Conservation (phyloP, 148 eudicot species). For the Rhododendron mucronatum region DNA sequence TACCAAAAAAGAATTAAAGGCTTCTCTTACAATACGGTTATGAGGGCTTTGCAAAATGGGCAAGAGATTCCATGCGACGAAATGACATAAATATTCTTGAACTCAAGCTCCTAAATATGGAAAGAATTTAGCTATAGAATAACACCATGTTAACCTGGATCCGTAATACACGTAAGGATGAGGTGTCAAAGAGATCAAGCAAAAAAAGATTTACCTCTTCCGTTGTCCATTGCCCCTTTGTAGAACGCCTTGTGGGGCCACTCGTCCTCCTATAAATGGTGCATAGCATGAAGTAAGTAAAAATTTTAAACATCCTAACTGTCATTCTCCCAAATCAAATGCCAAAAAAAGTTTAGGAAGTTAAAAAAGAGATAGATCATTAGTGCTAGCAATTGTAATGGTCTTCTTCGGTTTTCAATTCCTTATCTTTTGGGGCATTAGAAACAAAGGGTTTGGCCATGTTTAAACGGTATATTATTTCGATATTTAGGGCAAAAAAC, state of each 20-base stretch:
- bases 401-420: neutral
- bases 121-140: neutral
- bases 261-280: slow-evolving; percentile 66
- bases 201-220: slow-evolving; percentile 59
- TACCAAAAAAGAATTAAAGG: neutral
- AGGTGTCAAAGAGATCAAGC: neutral
- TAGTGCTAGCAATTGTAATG: neutral
- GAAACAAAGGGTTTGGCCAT: slow-evolving; percentile 1
- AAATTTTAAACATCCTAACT: neutral
- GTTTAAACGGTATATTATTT: neutral
- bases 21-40: neutral
- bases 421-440: neutral
- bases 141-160: neutral
- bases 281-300: neutral
- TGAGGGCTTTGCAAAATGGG: neutral
- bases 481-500: neutral
- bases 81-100: neutral
- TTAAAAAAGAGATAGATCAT: neutral
- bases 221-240: slow-evolving; percentile 95
- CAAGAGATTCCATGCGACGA: neutral
- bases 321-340: neutral
- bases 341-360: neutral
- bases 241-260: slow-evolving; percentile 97
- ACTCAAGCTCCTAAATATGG: neutral
- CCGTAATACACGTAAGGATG: neutral